These are phyloP conservation scores for Fusarium sp. DNA, from an alignment of 2,329 filamentous ascomycete species.

Conservation along the genomic window DNA sequence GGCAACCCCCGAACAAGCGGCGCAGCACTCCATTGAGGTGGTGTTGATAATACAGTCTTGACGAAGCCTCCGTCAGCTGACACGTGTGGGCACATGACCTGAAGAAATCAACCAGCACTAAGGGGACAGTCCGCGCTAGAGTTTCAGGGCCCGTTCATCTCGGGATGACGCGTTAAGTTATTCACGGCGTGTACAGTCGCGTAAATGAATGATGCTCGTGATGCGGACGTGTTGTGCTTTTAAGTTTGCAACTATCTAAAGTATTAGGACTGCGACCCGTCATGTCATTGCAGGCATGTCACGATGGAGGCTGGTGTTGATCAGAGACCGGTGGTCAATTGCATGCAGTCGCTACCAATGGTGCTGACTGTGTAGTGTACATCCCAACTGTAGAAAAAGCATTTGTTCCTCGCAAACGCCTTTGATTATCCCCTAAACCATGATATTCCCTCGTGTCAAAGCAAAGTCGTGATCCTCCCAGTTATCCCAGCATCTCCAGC, in stretches of 20 bases:
- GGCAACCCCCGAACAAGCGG: not conserved
- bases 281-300: not conserved
- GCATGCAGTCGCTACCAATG: conserved; percentile 35
- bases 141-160: not conserved
- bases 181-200: not conserved
- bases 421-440: conserved; percentile 55
- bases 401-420: conserved; percentile 56
- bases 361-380: conserved; percentile 53
- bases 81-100: not conserved
- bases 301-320: conserved; percentile 15
- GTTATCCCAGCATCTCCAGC: conserved; percentile 38
- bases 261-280: not conserved
- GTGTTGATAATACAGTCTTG: not conserved
- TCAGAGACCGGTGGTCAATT: conserved; percentile 40
- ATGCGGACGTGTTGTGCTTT: not conserved
- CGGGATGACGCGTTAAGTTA: not conserved
- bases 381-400: conserved; percentile 52
- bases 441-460: conserved; percentile 51
- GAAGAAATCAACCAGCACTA: not conserved
- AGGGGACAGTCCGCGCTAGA: not conserved
- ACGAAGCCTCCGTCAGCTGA: not conserved
- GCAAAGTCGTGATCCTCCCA: conserved; percentile 54
- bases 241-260: not conserved
- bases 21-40: not conserved
- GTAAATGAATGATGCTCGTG: not conserved